Percentiles rank a stretch among this genome's conserved stretches.
Conservation (phyloP, 768 basidiomycete genomes). For the Clitopilus hobsonii region DNA sequence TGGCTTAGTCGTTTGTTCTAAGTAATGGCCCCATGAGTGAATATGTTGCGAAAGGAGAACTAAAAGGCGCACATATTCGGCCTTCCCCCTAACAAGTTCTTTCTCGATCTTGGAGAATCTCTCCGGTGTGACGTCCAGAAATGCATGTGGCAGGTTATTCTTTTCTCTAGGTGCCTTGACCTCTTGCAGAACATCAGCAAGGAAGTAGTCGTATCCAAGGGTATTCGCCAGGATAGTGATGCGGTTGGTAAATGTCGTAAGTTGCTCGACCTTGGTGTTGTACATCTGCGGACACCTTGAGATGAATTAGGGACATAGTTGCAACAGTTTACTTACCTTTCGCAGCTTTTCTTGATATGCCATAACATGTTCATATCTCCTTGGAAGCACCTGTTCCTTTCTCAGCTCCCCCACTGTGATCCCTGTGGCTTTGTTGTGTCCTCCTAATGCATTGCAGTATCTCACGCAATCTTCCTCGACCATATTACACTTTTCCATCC, state of each 20-base stretch:
- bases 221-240: constrained; percentile 54
- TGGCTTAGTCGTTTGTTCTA: constrained; percentile 63
- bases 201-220: constrained; percentile 55
- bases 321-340: constrained; percentile 46
- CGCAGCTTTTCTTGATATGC: constrained; percentile 75
- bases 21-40: background rate
- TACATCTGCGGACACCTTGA: constrained; percentile 43
- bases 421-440: constrained; percentile 63
- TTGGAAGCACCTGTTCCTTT: constrained; percentile 70
- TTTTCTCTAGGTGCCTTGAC: constrained; percentile 36
- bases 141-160: constrained; percentile 29
- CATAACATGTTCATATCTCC: constrained; percentile 61
- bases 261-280: constrained; percentile 73
- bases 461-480: constrained; percentile 63
- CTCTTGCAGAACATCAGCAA: constrained; percentile 49
- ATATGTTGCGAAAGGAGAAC: background rate
- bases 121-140: constrained; percentile 75
- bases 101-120: constrained; percentile 78
- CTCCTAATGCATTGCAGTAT: constrained; percentile 68
- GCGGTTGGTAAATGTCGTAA: constrained; percentile 66
- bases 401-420: constrained; percentile 62
- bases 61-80: constrained; percentile 65
- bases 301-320: background rate
- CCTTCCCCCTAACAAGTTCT: constrained; percentile 79
- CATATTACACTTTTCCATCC: constrained; percentile 57